Conservation (phyloP, 1,139 yeast species). For the Yamadazyma aaseri region DNA sequence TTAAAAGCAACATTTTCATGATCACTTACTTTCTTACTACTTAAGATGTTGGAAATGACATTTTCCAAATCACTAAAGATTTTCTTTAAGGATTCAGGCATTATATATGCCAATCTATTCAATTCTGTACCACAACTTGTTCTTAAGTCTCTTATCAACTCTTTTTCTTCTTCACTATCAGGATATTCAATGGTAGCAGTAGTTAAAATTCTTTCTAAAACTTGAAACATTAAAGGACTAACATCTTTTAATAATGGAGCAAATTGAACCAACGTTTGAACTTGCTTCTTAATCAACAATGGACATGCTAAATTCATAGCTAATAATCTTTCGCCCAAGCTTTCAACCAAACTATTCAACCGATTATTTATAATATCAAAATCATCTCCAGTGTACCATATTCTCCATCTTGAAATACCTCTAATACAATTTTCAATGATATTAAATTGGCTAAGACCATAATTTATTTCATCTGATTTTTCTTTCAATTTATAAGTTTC, state of each 20-base stretch:
- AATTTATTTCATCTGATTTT: conserved; percentile 65
- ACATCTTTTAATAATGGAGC: conserved; percentile 87
- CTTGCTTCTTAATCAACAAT: conserved; percentile 74
- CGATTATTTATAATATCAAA: conserved; percentile 55
- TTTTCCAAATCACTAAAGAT: conserved; percentile 80
- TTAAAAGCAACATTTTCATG: conserved; percentile 94
- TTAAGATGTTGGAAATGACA: conserved; percentile 71
- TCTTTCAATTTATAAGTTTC: conserved; percentile 57
- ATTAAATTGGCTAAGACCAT: conserved; percentile 80
- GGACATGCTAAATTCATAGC: conserved; percentile 81
- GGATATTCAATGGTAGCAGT: conserved; percentile 89
- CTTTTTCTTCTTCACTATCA: conserved; percentile 69
- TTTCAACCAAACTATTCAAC: conserved; percentile 65
- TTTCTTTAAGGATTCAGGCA: conserved; percentile 85
- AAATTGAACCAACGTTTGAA: conserved; percentile 93
- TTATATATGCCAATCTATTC: conserved; percentile 86
- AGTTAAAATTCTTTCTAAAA: conserved; percentile 81
- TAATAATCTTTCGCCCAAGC: conserved; percentile 72
- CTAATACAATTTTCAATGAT: conserved; percentile 87
- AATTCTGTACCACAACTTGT: conserved; percentile 94
- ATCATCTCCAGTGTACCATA: conserved; percentile 77
- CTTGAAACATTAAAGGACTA: conserved; percentile 70
- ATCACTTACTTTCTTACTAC: conserved; percentile 70
- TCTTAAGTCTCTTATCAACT: conserved; percentile 80
- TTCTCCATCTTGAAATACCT: conserved; percentile 95